phyloP scores from a whole-genome alignment of 805 yeast species.

The Candida dajiaensis region DNA sequence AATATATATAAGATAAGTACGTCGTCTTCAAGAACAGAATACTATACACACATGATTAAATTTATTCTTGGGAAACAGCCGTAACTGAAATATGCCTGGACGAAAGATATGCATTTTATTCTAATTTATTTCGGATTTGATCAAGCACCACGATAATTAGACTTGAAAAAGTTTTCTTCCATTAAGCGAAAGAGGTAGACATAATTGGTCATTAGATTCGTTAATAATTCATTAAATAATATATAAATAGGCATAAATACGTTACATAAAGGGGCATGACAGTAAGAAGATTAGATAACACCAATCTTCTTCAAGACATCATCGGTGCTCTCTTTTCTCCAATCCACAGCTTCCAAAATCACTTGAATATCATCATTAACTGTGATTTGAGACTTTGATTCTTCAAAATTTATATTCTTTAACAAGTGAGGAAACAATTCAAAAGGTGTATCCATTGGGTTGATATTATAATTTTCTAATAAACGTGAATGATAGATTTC shows the following conservation, averaged over 20 bases:
- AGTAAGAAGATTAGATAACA: constrained; percentile 16
- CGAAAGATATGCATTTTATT: too few relatives aligned
- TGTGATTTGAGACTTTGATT: background rate
- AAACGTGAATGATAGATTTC: constrained; percentile 8
- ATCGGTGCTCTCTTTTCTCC: constrained; percentile 28
- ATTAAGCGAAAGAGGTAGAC: too few relatives aligned
- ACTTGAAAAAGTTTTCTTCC: too few relatives aligned
- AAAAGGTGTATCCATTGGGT: background rate
- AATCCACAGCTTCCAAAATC: constrained; percentile 27
- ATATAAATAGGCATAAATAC: background rate
- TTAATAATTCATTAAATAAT: too few relatives aligned
- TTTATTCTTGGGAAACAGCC: too few relatives aligned
- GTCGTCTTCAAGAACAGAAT: too few relatives aligned
- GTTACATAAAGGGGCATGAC: background rate
- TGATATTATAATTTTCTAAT: background rate
- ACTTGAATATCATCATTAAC: constrained; percentile 18
- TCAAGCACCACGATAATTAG: too few relatives aligned
- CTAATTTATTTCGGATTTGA: too few relatives aligned
- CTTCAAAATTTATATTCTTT: background rate
- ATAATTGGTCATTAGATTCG: too few relatives aligned
- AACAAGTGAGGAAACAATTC: background rate
- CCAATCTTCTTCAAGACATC: constrained; percentile 30
- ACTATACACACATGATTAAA: too few relatives aligned
- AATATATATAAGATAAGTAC: too few relatives aligned
- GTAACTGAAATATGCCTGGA: too few relatives aligned